These are phyloP conservation scores for Fusarium bulbicola DNA, from an alignment of 2,329 filamentous ascomycete species.

Conservation along the genomic window DNA sequence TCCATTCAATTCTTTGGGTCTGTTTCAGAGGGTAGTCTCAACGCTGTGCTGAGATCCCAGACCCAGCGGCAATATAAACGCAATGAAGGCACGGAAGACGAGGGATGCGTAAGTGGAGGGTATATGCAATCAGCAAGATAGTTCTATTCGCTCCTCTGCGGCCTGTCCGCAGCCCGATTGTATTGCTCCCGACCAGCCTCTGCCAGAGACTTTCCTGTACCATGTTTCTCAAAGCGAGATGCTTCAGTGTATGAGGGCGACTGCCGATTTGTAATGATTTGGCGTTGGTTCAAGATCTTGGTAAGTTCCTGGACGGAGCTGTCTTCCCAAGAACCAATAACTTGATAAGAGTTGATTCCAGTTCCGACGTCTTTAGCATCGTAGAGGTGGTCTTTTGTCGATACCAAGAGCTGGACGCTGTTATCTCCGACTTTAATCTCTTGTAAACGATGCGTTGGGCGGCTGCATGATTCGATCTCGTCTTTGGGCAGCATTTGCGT, in stretches of 20 bases:
- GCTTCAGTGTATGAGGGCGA: not conserved
- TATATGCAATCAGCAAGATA: not conserved
- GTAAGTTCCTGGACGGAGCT: slow-evolving; percentile 7
- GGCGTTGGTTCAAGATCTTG: slow-evolving; percentile 6
- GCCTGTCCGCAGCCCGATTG: not conserved
- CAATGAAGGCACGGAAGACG: not conserved
- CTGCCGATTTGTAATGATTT: not conserved
- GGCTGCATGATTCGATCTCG: not conserved
- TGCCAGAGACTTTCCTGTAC: not conserved
- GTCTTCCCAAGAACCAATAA: slow-evolving; percentile 28
- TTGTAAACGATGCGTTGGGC: slow-evolving; percentile 1
- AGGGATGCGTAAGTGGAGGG: not conserved
- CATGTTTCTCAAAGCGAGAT: slow-evolving; percentile 6
- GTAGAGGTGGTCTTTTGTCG: slow-evolving; percentile 36
- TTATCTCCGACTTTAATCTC: slow-evolving; percentile 23
- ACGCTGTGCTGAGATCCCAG: not conserved
- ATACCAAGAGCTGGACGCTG: slow-evolving; percentile 31
- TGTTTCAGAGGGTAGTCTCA: slow-evolving; percentile 1
- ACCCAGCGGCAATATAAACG: not conserved
- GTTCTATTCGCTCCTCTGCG: not conserved
- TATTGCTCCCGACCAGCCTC: not conserved
- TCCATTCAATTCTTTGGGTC: slow-evolving; percentile 8
- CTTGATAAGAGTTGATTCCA: slow-evolving; percentile 26
- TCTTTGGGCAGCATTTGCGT: not conserved
- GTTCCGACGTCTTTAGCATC: slow-evolving; percentile 18